Percentiles rank a stretch among this genome's conserved stretches.
phyloP scores from a whole-genome alignment of 371 early-diverging fungal genomes.

The Nematocida sp. region DNA sequence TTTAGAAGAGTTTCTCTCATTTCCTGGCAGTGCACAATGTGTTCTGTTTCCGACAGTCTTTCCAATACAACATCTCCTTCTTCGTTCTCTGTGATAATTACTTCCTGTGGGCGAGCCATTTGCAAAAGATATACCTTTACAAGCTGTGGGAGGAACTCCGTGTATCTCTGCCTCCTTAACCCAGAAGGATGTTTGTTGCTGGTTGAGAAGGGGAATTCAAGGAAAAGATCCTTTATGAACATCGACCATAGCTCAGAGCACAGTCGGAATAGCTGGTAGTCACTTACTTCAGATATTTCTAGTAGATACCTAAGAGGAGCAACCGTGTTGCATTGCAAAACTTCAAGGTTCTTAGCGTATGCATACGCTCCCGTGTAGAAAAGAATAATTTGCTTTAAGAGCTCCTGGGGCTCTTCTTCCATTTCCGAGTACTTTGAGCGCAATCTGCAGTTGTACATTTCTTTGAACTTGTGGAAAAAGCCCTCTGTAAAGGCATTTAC shows the following conservation, averaged over 20 bases:
- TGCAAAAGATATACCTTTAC: conserved; percentile 57
- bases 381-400: conserved; percentile 18
- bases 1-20: conserved; percentile 71
- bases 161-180: conserved; percentile 57
- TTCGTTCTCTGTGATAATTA: conserved; percentile 95
- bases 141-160: conserved; percentile 47
- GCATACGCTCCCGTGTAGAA: conserved; percentile 33
- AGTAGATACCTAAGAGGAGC: conserved; percentile 3
- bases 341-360: conserved; percentile 18
- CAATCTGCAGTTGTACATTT: conserved; percentile 17
- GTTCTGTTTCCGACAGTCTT: conserved; percentile 90
- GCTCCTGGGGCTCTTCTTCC: conserved; percentile 9
- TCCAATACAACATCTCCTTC: conserved; percentile 98
- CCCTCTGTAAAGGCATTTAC: conserved; percentile 67
- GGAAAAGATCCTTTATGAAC: conserved; percentile 40
- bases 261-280: conserved; percentile 44
- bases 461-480: conserved; percentile 60
- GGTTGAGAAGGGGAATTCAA: conserved; percentile 38
- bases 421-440: background rate
- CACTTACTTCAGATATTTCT: conserved; percentile 29
- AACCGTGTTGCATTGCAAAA: conserved; percentile 18
- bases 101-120: conserved; percentile 69
- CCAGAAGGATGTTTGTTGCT: conserved; percentile 19
- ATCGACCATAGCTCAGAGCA: conserved; percentile 44
- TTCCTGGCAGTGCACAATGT: conserved; percentile 88